Conservation (phyloP, 257 asterid genomes). For the Nicotiana otophora region DNA sequence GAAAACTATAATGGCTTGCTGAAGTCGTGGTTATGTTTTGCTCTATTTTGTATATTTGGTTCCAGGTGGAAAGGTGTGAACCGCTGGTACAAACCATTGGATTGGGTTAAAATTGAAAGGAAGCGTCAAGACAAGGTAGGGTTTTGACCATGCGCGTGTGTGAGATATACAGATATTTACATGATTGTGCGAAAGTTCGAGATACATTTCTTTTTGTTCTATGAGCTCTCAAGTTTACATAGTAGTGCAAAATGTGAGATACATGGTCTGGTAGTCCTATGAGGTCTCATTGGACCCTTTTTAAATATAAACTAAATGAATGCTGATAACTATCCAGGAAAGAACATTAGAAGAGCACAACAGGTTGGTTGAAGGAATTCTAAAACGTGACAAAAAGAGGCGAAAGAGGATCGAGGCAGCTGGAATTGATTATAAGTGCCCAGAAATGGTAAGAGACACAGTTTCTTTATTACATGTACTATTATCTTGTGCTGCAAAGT, state of each 20-base stretch:
- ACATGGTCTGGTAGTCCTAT: background rate
- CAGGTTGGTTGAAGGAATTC: slow-evolving; percentile 50
- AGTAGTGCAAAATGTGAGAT: background rate
- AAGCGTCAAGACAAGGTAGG: slow-evolving; percentile 81
- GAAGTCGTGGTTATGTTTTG: background rate
- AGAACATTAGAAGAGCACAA: slow-evolving; percentile 61
- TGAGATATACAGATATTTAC: background rate
- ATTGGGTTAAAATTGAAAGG: slow-evolving; percentile 72
- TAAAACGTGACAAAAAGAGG: slow-evolving; percentile 65
- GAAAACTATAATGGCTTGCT: background rate
- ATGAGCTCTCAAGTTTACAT: background rate
- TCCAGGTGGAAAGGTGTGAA: slow-evolving; percentile 78
- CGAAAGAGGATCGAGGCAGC: slow-evolving; percentile 77
- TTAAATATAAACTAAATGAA: background rate
- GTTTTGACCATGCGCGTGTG: background rate
- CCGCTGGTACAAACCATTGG: slow-evolving; percentile 51
- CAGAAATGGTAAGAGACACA: slow-evolving; percentile 55
- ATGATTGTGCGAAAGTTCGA: background rate
- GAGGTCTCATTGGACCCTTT: background rate
- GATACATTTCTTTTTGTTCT: background rate
- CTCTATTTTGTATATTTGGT: background rate
- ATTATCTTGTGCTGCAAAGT: background rate
- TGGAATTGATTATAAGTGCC: slow-evolving; percentile 81
- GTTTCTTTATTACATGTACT: background rate
- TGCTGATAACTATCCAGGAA: slow-evolving; percentile 36